These are phyloP conservation scores for Metschnikowia picachoensis DNA, from an alignment of 805 yeast species.

Conservation along the genomic window DNA sequence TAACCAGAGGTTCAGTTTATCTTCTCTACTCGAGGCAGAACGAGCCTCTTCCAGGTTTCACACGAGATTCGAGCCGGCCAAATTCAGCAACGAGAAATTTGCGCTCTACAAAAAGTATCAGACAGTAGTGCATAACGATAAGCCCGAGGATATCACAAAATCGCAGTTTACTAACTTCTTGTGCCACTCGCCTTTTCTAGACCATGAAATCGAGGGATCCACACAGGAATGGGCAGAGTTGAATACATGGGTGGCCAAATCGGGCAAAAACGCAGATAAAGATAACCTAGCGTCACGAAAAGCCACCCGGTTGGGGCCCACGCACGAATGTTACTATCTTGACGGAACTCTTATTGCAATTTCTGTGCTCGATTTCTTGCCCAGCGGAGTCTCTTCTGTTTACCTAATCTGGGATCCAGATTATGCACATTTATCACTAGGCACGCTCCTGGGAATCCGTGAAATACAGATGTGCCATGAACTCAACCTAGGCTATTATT, in stretches of 20 bases:
- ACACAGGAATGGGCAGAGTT: slow-evolving; percentile 36
- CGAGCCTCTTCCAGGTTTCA: slow-evolving; percentile 29
- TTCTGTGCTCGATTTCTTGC: slow-evolving; percentile 73
- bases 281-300: background rate
- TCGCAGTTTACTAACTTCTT: slow-evolving; percentile 60
- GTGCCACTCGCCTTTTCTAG: slow-evolving; percentile 61
- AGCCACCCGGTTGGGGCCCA: slow-evolving; percentile 48
- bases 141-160: slow-evolving; percentile 40
- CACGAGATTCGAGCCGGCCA: slow-evolving; percentile 52
- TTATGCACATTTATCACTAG: slow-evolving; percentile 62
- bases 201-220: slow-evolving; percentile 22
- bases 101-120: slow-evolving; percentile 67
- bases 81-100: slow-evolving; percentile 55
- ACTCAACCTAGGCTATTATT: slow-evolving; percentile 53
- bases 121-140: slow-evolving; percentile 62
- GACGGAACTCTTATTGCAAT: slow-evolving; percentile 65
- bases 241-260: slow-evolving; percentile 37
- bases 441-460: slow-evolving; percentile 70
- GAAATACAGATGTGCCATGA: slow-evolving; percentile 57
- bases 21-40: slow-evolving; percentile 40
- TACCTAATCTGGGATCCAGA: slow-evolving; percentile 89
- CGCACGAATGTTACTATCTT: slow-evolving; percentile 74
- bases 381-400: slow-evolving; percentile 74
- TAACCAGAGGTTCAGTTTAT: slow-evolving; percentile 18
- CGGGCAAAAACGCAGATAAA: slow-evolving; percentile 17